phyloP scores from a whole-genome alignment of 176 grass and related monocot species.

The Eragrostis curvula region DNA sequence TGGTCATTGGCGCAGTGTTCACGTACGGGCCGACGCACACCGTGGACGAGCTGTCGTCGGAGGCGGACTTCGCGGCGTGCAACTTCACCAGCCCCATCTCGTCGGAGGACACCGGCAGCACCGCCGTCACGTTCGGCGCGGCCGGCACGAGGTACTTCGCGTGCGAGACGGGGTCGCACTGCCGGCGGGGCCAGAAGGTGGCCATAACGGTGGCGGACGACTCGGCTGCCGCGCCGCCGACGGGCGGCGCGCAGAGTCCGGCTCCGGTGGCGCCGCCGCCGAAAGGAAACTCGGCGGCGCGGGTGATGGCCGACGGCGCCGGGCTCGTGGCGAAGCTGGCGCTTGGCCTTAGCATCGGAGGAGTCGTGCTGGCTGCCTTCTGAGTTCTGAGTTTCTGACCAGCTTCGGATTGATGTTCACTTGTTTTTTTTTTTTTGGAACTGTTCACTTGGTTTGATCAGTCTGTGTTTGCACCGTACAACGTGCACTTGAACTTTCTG shows the following conservation, averaged over 20 bases:
- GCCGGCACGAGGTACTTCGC: conserved; percentile 53
- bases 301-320: background rate
- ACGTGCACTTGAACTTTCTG: too few species aligned
- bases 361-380: conserved; percentile 36
- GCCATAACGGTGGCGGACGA: conserved; percentile 25
- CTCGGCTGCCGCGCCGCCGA: too few species aligned
- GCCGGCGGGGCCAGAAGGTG: conserved; percentile 52
- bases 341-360: conserved; percentile 45
- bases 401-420: too few species aligned
- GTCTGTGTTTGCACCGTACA: background rate
- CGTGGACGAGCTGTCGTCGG: conserved; percentile 53
- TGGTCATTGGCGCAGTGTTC: conserved; percentile 55
- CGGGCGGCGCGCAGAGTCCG: background rate
- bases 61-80: conserved; percentile 42
- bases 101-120: conserved; percentile 30
- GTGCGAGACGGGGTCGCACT: conserved; percentile 36
- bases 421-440: too few species aligned
- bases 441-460: too few species aligned
- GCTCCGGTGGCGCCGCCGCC: background rate
- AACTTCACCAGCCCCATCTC: too few species aligned
- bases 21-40: conserved; percentile 44
- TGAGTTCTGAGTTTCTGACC: background rate
- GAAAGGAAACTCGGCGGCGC: background rate
- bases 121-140: conserved; percentile 35
- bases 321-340: conserved; percentile 11